Percentiles rank a stretch among this genome's conserved stretches.
Evolutionary conservation across 352 stramenopile species (phyloP).

Genomic region (Pythium phragmitis): DNA sequence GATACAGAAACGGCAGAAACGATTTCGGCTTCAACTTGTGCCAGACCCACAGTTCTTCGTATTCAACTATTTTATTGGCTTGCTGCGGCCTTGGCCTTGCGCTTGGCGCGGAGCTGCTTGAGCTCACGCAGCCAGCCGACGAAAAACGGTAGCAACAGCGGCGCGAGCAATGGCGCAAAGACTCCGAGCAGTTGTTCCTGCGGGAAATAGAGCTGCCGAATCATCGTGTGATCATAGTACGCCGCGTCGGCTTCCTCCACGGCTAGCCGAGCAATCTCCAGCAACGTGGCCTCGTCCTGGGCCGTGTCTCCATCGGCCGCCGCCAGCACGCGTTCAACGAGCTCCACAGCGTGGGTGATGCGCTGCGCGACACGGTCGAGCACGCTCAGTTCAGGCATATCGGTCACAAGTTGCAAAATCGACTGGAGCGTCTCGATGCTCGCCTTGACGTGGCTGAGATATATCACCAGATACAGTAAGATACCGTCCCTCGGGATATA

Average conservation of each 20-base stretch:
- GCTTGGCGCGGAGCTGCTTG: conserved; percentile 26
- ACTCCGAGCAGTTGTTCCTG: too few species aligned
- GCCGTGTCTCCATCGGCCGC: not conserved
- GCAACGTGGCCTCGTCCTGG: conserved; percentile 1
- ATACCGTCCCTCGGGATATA: not conserved
- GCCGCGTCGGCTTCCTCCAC: conserved; percentile 30
- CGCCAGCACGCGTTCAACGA: conserved; percentile 50
- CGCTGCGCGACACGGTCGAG: conserved; percentile 57
- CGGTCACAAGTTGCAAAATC: conserved; percentile 63
- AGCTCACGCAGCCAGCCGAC: conserved; percentile 33
- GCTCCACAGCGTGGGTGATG: conserved; percentile 46
- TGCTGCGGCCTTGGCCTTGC: not conserved
- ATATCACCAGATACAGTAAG: not conserved
- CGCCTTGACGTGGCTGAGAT: conserved; percentile 46
- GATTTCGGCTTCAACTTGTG: too few species aligned
- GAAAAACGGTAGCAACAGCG: conserved; percentile 29
- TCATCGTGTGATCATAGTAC: conserved; percentile 42
- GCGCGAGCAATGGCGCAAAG: conserved; percentile 1
- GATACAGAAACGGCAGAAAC: too few species aligned
- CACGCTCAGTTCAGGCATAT: conserved; percentile 75
- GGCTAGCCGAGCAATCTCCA: conserved; percentile 18
- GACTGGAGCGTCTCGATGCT: conserved; percentile 70
- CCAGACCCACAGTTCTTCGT: too few species aligned
- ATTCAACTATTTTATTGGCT: too few species aligned
- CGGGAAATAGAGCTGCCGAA: conserved; percentile 18